Percentiles rank a stretch among this genome's conserved stretches.
These are phyloP conservation scores for Dacryopinax primogenitus DNA, from an alignment of 768 basidiomycete genomes.

Conservation along the genomic window DNA sequence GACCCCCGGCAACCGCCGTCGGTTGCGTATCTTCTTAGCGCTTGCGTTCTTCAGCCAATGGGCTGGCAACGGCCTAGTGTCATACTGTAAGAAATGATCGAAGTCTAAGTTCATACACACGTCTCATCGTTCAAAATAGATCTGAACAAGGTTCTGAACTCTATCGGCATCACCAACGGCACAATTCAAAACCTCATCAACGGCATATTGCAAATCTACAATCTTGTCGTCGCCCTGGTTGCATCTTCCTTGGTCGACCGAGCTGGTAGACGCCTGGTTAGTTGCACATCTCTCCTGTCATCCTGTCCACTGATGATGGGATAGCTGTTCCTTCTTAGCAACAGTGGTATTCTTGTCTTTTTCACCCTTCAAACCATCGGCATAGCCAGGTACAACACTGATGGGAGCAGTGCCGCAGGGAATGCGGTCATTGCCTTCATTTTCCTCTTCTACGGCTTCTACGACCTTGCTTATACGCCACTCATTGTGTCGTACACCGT, in stretches of 20 bases:
- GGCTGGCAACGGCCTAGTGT: constrained; percentile 38
- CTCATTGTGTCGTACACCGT: constrained; percentile 78
- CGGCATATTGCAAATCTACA: constrained; percentile 43
- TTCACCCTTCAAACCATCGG: constrained; percentile 37
- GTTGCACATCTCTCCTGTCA: constrained; percentile 33
- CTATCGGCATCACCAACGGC: constrained; percentile 40
- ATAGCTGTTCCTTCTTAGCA: constrained; percentile 37
- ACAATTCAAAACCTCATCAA: constrained; percentile 38
- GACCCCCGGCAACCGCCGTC: constrained; percentile 40
- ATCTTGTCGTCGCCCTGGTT: constrained; percentile 40
- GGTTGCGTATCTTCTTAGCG: constrained; percentile 45
- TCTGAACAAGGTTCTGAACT: constrained; percentile 41
- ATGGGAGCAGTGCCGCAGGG: constrained; percentile 21
- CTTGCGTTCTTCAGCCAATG: constrained; percentile 46
- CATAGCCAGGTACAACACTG: constrained; percentile 34
- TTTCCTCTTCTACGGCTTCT: constrained; percentile 67
- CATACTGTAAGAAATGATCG: constrained; percentile 17
- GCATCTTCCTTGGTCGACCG: constrained; percentile 40
- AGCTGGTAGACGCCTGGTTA: constrained; percentile 52
- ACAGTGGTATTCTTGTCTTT: constrained; percentile 35
- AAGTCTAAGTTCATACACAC: too few species aligned
- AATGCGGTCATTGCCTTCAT: constrained; percentile 72
- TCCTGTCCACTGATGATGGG: constrained; percentile 26
- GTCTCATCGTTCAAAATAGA: constrained; percentile 22
- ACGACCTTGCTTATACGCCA: constrained; percentile 77